These are phyloP conservation scores for Quercus tomentella DNA, from an alignment of 331 rosid genomes.

Conservation along the genomic window DNA sequence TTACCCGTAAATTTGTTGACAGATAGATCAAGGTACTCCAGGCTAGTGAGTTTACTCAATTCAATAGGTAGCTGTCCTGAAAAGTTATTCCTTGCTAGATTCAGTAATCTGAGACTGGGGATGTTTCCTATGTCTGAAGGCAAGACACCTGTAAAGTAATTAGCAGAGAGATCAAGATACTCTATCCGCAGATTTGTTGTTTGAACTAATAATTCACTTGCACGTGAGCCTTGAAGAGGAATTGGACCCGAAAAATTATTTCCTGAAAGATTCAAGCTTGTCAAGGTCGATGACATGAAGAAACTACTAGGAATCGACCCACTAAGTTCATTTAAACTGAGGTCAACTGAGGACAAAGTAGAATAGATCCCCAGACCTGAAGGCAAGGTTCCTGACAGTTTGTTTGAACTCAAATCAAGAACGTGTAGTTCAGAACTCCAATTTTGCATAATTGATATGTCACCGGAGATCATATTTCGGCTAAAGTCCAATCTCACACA, in stretches of 20 bases:
- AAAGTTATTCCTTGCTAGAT: slow-evolving; percentile 73
- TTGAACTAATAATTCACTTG: slow-evolving; percentile 68
- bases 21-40: slow-evolving; percentile 87
- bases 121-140: slow-evolving; percentile 69
- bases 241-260: slow-evolving; percentile 71
- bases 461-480: slow-evolving; percentile 60
- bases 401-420: slow-evolving; percentile 82
- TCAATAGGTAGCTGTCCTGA: slow-evolving; percentile 79
- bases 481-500: slow-evolving; percentile 61
- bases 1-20: slow-evolving; percentile 67
- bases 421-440: slow-evolving; percentile 73
- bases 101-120: slow-evolving; percentile 70
- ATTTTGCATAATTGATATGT: slow-evolving; percentile 55
- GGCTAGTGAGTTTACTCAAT: slow-evolving; percentile 55
- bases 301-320: slow-evolving; percentile 78
- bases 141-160: slow-evolving; percentile 64
- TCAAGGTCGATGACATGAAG: slow-evolving; percentile 58
- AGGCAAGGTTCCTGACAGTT: slow-evolving; percentile 78
- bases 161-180: slow-evolving; percentile 75
- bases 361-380: slow-evolving; percentile 46
- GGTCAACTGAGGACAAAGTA: slow-evolving; percentile 55
- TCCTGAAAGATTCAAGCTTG: slow-evolving; percentile 78
- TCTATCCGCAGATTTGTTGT: slow-evolving; percentile 51
- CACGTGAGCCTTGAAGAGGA: slow-evolving; percentile 63
- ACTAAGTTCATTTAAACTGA: slow-evolving; percentile 72